A percentile compares a stretch with the other conserved stretches of the same genome.
Conservation (phyloP, 2,329 filamentous ascomycete genomes). For the Colletotrichum sidae region DNA sequence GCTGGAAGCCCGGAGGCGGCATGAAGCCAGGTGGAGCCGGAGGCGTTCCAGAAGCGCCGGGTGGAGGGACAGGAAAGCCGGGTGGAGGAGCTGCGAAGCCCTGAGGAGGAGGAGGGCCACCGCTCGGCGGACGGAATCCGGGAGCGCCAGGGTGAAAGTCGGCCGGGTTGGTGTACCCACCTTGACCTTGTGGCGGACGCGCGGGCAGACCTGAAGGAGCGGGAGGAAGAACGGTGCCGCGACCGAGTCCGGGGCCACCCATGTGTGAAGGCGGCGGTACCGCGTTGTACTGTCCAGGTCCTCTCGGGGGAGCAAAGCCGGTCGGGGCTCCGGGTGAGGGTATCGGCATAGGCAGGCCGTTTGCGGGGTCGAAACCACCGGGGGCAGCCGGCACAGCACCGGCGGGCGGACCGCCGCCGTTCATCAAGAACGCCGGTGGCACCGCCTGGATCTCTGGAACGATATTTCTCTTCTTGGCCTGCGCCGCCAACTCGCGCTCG, state of each 20-base stretch:
- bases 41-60: constrained; percentile 44
- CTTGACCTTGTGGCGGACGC: constrained; percentile 60
- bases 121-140: constrained; percentile 48
- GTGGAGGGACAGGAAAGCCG: constrained; percentile 54
- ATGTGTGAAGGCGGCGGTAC: constrained; percentile 31
- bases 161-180: constrained; percentile 58
- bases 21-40: constrained; percentile 57
- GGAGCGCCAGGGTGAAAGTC: constrained; percentile 57
- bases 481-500: constrained; percentile 88
- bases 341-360: constrained; percentile 42
- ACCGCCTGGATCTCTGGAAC: constrained; percentile 82
- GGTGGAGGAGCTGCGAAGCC: constrained; percentile 54
- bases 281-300: constrained; percentile 49
- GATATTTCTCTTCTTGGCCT: constrained; percentile 95
- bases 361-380: constrained; percentile 50
- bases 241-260: constrained; percentile 36
- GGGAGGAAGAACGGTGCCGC: constrained; percentile 55
- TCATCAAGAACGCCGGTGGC: constrained; percentile 76
- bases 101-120: constrained; percentile 50
- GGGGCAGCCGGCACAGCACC: constrained; percentile 39
- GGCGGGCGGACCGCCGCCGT: constrained; percentile 43
- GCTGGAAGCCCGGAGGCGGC: constrained; percentile 57
- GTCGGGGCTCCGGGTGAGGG: constrained; percentile 44
- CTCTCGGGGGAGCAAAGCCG: constrained; percentile 52
- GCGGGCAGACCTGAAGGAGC: constrained; percentile 63